Percentiles rank a stretch among this genome's conserved stretches.
Evolutionary conservation across 106 monocot species (phyloP).

Genomic region (Acorus calamus): DNA sequence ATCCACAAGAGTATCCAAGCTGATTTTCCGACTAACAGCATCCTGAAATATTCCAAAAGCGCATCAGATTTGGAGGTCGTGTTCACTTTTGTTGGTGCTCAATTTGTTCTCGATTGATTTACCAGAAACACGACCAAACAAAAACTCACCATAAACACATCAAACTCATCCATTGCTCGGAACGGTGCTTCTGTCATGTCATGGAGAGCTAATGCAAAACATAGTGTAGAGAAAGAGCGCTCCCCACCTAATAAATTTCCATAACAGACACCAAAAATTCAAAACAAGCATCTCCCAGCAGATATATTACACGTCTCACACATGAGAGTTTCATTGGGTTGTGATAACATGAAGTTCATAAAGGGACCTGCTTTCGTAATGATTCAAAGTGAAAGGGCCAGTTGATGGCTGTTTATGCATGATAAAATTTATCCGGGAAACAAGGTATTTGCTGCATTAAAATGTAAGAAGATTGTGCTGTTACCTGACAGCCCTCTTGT

Average conservation of each 20-base stretch:
- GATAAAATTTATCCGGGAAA: too few species aligned
- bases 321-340: too few species aligned
- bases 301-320: too few species aligned
- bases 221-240: constrained; percentile 89
- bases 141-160: constrained; percentile 89
- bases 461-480: background rate
- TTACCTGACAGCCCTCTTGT: constrained; percentile 99
- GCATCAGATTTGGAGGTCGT: too few species aligned
- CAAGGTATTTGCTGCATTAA: too few species aligned
- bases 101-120: too few species aligned
- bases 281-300: background rate
- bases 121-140: background rate
- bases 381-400: too few species aligned
- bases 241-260: constrained; percentile 58
- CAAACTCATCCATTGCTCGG: constrained; percentile 99
- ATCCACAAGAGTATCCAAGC: constrained; percentile 81
- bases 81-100: too few species aligned
- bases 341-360: too few species aligned
- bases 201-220: constrained; percentile 92
- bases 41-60: constrained; percentile 30
- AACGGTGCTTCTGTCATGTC: constrained; percentile 97
- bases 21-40: constrained; percentile 95
- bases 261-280: background rate
- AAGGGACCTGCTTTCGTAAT: too few species aligned
- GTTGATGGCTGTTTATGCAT: too few species aligned